phyloP scores from a whole-genome alignment of 306 rosid genomes.

The Cucurbita argyrosperma region DNA sequence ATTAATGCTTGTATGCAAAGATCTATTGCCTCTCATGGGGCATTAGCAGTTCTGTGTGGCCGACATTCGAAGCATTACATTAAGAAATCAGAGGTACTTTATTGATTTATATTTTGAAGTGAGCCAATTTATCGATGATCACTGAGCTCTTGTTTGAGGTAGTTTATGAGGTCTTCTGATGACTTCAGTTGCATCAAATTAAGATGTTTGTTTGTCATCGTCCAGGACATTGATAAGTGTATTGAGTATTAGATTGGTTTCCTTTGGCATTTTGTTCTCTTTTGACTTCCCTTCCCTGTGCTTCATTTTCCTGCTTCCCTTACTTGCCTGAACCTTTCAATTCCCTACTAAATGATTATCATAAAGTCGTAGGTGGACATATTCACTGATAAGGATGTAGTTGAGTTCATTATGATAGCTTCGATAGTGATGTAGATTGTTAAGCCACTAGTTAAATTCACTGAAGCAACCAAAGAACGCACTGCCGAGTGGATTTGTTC shows the following conservation, averaged over 20 bases:
- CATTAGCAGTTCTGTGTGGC: conserved; percentile 71
- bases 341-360: neutral
- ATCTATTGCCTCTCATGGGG: conserved; percentile 72
- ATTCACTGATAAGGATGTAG: neutral
- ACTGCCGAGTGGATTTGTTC: neutral
- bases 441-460: no score
- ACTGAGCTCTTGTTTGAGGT: neutral
- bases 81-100: conserved; percentile 74
- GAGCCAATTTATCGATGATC: neutral
- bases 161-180: neutral
- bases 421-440: neutral
- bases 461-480: neutral
- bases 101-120: neutral
- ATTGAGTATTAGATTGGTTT: neutral
- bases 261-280: neutral
- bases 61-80: conserved; percentile 67
- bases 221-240: neutral
- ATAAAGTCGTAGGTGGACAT: neutral
- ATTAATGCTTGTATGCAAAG: conserved; percentile 56
- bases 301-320: neutral
- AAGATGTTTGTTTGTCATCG: neutral
- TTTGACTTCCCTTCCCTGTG: neutral
- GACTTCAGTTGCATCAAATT: neutral
- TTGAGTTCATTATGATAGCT: neutral
- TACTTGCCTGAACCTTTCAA: neutral